phyloP scores from a whole-genome alignment of 1,284 basidiomycete species.

The Heterobasidion parviporum region DNA sequence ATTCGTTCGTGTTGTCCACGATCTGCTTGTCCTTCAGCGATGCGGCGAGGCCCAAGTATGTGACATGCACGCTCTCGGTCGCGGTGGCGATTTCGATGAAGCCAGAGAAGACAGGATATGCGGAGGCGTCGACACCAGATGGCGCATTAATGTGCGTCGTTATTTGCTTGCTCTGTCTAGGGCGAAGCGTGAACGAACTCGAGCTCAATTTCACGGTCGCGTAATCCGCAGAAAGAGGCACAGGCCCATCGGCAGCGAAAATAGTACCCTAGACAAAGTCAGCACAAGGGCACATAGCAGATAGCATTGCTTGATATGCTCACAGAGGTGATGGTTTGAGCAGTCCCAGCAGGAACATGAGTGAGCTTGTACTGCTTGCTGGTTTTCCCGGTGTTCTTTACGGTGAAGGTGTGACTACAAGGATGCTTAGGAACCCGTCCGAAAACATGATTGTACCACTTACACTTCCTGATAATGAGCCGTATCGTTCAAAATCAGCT shows the following conservation, averaged over 20 bases:
- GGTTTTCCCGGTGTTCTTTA: too few relatives aligned
- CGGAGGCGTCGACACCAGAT: constrained; percentile 30
- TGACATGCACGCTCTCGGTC: constrained; percentile 35
- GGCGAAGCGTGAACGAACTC: constrained; percentile 22
- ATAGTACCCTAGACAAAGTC: too few relatives aligned
- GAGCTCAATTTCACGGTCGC: constrained; percentile 29
- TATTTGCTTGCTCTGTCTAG: constrained; percentile 22
- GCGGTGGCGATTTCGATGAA: constrained; percentile 42
- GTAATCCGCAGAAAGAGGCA: too few relatives aligned
- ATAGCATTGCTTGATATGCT: too few relatives aligned
- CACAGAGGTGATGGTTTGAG: too few relatives aligned
- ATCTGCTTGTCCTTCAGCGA: constrained; percentile 39
- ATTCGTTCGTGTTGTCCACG: constrained; percentile 38
- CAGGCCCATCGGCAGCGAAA: too few relatives aligned
- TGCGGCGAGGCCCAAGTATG: constrained; percentile 42
- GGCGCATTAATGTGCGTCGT: constrained; percentile 32
- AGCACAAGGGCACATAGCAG: too few relatives aligned
- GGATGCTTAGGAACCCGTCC: background rate
- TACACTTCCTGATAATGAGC: constrained; percentile 41
- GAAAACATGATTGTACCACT: constrained; percentile 14
- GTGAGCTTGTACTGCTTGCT: too few relatives aligned
- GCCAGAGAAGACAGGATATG: constrained; percentile 53
- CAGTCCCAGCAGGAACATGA: too few relatives aligned
- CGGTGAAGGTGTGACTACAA: constrained; percentile 25
- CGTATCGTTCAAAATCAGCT: constrained; percentile 67